Percentiles rank a stretch among this genome's conserved stretches.
phyloP scores from a whole-genome alignment of 345 rosid genomes.

The Salix udensis region DNA sequence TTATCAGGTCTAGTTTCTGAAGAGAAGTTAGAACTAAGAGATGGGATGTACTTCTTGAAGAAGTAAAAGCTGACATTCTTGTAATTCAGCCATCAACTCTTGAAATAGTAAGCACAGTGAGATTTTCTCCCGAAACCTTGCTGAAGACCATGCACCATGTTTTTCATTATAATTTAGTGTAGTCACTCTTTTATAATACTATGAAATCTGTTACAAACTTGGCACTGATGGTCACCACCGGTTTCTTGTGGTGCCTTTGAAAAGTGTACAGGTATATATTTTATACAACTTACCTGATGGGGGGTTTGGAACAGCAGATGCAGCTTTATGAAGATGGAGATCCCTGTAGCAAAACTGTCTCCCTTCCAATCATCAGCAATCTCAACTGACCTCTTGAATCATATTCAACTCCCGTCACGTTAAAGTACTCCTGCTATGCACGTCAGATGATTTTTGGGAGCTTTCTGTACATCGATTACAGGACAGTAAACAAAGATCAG shows the following conservation, averaged over 20 bases:
- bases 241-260: neutral
- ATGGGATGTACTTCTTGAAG: slow-evolving; percentile 73
- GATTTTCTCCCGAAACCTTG: neutral
- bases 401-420: neutral
- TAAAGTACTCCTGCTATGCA: neutral
- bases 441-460: neutral
- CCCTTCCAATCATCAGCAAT: neutral
- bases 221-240: neutral
- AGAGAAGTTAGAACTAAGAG: slow-evolving; percentile 82
- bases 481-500: neutral
- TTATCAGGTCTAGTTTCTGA: slow-evolving; percentile 74
- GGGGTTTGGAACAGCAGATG: neutral
- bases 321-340: neutral
- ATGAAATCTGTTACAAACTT: neutral
- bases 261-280: neutral
- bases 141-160: neutral
- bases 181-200: neutral
- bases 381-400: neutral
- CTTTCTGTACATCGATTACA: neutral
- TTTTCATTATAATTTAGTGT: neutral
- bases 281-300: too few species aligned
- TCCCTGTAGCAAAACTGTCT: neutral
- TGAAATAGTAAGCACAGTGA: slow-evolving; percentile 1
- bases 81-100: neutral
- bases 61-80: slow-evolving; percentile 40